Conservation (phyloP, 345 rosid species). For the Salix viminalis region DNA sequence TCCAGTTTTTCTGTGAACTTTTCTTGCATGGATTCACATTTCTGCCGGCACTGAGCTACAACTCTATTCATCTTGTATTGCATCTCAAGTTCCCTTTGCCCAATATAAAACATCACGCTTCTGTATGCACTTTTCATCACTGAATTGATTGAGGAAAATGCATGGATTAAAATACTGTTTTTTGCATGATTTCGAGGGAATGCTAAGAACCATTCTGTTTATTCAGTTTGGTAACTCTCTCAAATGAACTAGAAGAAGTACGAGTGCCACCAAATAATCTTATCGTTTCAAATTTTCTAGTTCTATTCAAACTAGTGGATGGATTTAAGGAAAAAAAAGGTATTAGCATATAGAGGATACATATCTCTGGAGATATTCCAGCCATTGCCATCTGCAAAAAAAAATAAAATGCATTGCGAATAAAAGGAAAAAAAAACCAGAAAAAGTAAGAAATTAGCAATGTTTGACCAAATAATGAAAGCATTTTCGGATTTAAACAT, state of each 20-base stretch:
- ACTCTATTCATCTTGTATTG: constrained; percentile 83
- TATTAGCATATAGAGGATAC: constrained; percentile 48
- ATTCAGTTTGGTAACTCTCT: neutral
- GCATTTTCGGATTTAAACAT: neutral
- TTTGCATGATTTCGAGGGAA: neutral
- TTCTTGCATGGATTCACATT: constrained; percentile 87
- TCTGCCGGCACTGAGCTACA: constrained; percentile 77
- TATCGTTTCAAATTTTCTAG: neutral
- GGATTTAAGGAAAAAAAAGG: neutral
- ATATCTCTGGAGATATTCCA: constrained; percentile 85
- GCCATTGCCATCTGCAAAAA: constrained; percentile 84
- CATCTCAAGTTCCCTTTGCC: constrained; percentile 94
- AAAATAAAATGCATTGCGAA: constrained; percentile 4
- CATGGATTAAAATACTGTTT: constrained; percentile 7
- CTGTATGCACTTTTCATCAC: constrained; percentile 94
- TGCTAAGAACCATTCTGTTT: neutral
- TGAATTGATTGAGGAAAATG: constrained; percentile 44
- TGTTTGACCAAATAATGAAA: neutral
- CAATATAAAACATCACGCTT: constrained; percentile 78
- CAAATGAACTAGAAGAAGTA: neutral
- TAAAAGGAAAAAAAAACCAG: constrained; percentile 2
- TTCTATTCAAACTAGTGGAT: neutral
- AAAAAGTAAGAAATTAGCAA: constrained; percentile 6
- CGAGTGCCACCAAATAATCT: neutral
- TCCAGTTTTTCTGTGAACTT: constrained; percentile 85